Conservation (phyloP, 495 filamentous ascomycete genomes). For the Neurospora sp. region DNA sequence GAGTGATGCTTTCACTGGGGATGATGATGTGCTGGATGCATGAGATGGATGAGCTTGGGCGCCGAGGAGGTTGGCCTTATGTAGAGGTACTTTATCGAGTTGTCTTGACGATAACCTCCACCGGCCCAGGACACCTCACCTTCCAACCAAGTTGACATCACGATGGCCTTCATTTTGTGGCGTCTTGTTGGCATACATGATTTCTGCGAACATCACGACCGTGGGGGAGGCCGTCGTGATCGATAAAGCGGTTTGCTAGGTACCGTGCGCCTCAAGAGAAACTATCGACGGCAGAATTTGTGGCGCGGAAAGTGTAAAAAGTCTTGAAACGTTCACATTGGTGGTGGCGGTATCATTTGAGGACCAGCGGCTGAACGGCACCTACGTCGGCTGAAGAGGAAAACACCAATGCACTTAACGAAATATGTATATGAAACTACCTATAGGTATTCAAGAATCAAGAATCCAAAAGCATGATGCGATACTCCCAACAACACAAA, state of each 20-base stretch:
- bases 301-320: neutral
- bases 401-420: neutral
- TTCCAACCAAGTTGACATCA: too few relatives aligned
- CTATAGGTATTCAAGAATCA: neutral
- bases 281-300: neutral
- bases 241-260: neutral
- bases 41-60: too few relatives aligned
- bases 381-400: neutral
- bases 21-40: neutral
- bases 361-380: neutral
- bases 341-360: neutral
- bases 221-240: neutral
- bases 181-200: too few relatives aligned
- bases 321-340: too few relatives aligned
- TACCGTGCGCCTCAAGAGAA: neutral
- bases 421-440: neutral
- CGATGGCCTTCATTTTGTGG: too few relatives aligned
- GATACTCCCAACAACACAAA: neutral
- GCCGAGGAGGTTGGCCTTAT: too few relatives aligned
- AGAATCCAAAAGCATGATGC: neutral
- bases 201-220: too few relatives aligned
- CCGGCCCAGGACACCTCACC: too few relatives aligned
- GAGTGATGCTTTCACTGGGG: too few relatives aligned
- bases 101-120: too few relatives aligned
- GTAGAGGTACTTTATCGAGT: too few relatives aligned